Conservation (phyloP, 148 eudicot species). For the Vaccinium myrtillus region DNA sequence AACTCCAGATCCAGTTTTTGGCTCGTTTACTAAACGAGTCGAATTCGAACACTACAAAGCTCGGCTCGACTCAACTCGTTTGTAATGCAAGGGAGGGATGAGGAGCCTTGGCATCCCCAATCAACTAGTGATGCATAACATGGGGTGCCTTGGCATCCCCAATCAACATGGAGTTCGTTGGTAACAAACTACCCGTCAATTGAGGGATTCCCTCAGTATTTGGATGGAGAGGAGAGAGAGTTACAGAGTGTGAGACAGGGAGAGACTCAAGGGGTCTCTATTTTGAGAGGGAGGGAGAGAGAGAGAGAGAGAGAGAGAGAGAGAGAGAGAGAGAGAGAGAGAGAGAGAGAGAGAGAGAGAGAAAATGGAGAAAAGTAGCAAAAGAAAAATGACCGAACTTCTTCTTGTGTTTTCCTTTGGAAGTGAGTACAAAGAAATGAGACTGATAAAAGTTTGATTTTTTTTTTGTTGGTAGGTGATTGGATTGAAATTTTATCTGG, state of each 20-base stretch:
- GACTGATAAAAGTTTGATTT: not conserved
- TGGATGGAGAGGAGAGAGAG: conserved; percentile 2
- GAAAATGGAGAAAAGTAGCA: not conserved
- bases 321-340: no score
- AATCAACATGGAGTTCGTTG: no score
- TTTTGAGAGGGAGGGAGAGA: not conserved
- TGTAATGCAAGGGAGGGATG: no score
- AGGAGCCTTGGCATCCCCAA: no score
- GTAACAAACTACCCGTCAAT: conserved; percentile 2
- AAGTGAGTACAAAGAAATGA: not conserved
- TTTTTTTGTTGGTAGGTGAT: not conserved
- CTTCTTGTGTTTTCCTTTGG: not conserved
- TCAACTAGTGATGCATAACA: no score
- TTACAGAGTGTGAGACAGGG: not conserved
- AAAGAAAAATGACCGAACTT: not conserved
- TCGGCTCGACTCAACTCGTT: no score
- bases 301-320: not conserved
- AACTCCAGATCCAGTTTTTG: no score
- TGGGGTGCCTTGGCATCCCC: no score
- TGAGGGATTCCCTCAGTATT: not conserved
- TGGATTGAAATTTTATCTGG: not conserved
- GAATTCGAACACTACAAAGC: no score
- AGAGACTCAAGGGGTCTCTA: not conserved
- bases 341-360: not conserved
- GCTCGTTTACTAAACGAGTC: no score